phyloP scores from a whole-genome alignment of 352 stramenopile genomes.

The Globisporangium yorkense region DNA sequence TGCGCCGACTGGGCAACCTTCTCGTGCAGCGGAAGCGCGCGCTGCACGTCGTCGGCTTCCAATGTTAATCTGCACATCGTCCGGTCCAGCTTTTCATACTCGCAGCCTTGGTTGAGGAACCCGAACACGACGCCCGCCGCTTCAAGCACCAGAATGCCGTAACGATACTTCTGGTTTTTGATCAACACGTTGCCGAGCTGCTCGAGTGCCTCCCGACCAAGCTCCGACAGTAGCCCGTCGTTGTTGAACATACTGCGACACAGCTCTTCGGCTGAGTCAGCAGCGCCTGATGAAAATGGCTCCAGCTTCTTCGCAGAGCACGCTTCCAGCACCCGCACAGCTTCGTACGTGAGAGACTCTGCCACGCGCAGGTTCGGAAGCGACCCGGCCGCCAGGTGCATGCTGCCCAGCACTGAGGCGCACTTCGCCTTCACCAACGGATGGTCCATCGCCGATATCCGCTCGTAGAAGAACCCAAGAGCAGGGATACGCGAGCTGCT shows the following conservation, averaged over 20 bases:
- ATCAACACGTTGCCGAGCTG: slow-evolving; percentile 72
- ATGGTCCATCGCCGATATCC: slow-evolving; percentile 33
- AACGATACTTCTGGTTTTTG: slow-evolving; percentile 85
- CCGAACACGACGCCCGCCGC: slow-evolving; percentile 51
- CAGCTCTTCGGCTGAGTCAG: slow-evolving; percentile 9
- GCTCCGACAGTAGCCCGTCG: slow-evolving; percentile 63
- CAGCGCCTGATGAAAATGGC: slow-evolving; percentile 11
- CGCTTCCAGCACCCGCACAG: slow-evolving; percentile 58
- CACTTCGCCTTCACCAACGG: slow-evolving; percentile 76
- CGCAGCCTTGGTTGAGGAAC: slow-evolving; percentile 62
- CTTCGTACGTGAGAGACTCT: slow-evolving; percentile 73
- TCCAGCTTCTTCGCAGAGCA: slow-evolving; percentile 28
- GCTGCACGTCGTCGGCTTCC: slow-evolving; percentile 70
- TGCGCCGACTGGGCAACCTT: slow-evolving; percentile 67
- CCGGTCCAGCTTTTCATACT: slow-evolving; percentile 76
- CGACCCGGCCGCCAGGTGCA: slow-evolving; percentile 39
- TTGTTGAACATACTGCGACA: slow-evolving; percentile 68
- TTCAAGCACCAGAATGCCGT: slow-evolving; percentile 75
- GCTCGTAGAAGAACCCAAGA: slow-evolving; percentile 55
- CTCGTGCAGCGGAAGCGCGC: slow-evolving; percentile 69
- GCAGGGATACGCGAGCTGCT: slow-evolving; percentile 30
- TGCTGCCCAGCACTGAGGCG: slow-evolving; percentile 48
- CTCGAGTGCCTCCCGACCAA: slow-evolving; percentile 68
- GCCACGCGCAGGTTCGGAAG: slow-evolving; percentile 47
- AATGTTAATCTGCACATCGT: slow-evolving; percentile 68